Conservation (phyloP, 2,329 filamentous ascomycete species). For the Cryphonectria nitschkei region DNA sequence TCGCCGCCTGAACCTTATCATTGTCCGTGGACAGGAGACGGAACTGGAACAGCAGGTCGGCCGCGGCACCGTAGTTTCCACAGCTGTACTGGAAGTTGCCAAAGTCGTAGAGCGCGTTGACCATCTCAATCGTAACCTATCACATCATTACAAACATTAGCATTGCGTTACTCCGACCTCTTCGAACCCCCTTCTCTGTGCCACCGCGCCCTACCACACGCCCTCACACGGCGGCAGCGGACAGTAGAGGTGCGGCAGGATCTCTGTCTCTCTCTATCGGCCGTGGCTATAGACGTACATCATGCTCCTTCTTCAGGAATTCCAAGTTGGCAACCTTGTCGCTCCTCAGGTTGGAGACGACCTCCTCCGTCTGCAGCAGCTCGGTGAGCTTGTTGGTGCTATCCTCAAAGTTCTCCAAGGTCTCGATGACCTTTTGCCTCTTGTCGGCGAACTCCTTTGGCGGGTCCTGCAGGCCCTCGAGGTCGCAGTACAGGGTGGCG, state of each 20-base stretch:
- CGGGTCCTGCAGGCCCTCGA: slow-evolving; percentile 76
- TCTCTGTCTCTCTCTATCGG: no score
- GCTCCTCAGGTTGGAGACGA: slow-evolving; percentile 86
- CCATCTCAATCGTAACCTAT: slow-evolving; percentile 88
- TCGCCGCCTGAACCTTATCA: slow-evolving; percentile 93
- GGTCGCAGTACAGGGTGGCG: slow-evolving; percentile 85
- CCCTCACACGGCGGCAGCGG: no score
- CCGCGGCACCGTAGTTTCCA: slow-evolving; percentile 87
- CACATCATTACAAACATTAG: neutral
- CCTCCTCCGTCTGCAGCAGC: slow-evolving; percentile 83
- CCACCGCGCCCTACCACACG: no score
- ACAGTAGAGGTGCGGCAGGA: no score
- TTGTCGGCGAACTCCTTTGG: slow-evolving; percentile 88
- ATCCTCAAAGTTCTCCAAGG: slow-evolving; percentile 82
- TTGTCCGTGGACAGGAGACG: slow-evolving; percentile 97
- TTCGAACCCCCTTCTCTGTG: no score
- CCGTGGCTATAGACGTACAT: slow-evolving; percentile 55
- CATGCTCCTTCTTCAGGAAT: slow-evolving; percentile 95
- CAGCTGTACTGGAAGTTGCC: slow-evolving; percentile 98
- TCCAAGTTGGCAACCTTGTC: slow-evolving; percentile 99
- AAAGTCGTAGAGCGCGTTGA: slow-evolving; percentile 92
- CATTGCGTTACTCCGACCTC: neutral
- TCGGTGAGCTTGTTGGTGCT: slow-evolving; percentile 88
- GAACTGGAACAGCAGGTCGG: slow-evolving; percentile 96
- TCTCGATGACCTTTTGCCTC: slow-evolving; percentile 83